These are phyloP conservation scores for Paramecium octaurelia DNA, from an alignment of 73 alveolate species.

Conservation along the genomic window DNA sequence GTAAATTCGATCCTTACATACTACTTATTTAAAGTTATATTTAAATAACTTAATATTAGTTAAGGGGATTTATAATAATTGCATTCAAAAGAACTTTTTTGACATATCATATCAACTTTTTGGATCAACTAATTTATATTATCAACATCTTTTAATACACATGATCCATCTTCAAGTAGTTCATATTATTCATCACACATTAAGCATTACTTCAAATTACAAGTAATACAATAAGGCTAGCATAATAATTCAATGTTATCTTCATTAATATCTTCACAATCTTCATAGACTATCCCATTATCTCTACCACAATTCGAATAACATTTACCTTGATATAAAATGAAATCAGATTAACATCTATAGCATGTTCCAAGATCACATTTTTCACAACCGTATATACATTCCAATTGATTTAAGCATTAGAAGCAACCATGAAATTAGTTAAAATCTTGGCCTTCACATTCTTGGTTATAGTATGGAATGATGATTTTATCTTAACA, in stretches of 20 bases:
- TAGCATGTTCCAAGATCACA: neutral
- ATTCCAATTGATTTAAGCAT: neutral
- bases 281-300: too few relatives aligned
- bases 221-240: too few relatives aligned
- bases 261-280: too few relatives aligned
- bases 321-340: neutral
- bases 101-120: neutral
- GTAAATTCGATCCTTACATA: neutral
- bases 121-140: too few relatives aligned
- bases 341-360: neutral
- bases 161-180: too few relatives aligned
- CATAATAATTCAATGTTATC: too few relatives aligned
- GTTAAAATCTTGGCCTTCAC: neutral
- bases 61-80: neutral
- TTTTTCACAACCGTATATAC: neutral
- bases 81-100: neutral
- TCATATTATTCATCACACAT: too few relatives aligned
- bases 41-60: too few relatives aligned
- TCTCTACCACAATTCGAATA: too few relatives aligned
- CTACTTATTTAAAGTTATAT: neutral
- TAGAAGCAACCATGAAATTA: neutral
- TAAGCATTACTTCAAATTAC: too few relatives aligned
- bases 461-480: neutral
- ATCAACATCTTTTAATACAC: neutral
- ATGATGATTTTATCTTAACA: neutral